Evolutionary conservation across 495 filamentous ascomycete species (phyloP).

Genomic region (Viridothelium virens): DNA sequence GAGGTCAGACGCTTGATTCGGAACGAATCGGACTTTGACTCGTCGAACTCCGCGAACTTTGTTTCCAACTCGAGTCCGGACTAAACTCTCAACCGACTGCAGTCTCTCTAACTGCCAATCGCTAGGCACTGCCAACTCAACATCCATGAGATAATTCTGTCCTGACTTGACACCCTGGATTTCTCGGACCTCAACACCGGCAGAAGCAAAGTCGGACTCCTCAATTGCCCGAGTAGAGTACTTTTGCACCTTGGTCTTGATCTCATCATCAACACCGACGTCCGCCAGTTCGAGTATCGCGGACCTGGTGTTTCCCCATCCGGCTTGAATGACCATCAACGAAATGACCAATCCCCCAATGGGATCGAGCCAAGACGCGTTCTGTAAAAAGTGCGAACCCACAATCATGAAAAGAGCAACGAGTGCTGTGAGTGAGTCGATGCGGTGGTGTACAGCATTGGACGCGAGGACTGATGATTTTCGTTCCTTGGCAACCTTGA

Average conservation of each 20-base stretch:
- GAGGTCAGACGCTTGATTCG: constrained; percentile 45
- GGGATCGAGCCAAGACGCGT: constrained; percentile 89
- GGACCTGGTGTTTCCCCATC: constrained; percentile 72
- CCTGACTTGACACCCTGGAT: constrained; percentile 87
- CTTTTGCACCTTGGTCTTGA: constrained; percentile 59
- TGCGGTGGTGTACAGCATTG: constrained; percentile 91
- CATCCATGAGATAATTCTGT: constrained; percentile 86
- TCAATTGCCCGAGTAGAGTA: constrained; percentile 50
- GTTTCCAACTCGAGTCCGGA: constrained; percentile 60
- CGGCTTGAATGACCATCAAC: constrained; percentile 83
- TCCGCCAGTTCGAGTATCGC: constrained; percentile 85
- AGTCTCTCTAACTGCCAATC: constrained; percentile 63
- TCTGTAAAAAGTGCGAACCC: constrained; percentile 74
- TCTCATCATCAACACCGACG: constrained; percentile 74
- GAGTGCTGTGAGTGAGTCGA: constrained; percentile 89
- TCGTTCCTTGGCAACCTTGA: constrained; percentile 91
- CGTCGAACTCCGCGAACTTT: constrained; percentile 74
- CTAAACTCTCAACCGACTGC: constrained; percentile 57
- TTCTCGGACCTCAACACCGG: constrained; percentile 52
- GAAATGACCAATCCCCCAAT: constrained; percentile 88
- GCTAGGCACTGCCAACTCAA: constrained; percentile 71
- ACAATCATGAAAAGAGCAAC: constrained; percentile 82
- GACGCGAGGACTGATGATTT: constrained; percentile 95
- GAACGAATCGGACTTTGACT: constrained; percentile 74
- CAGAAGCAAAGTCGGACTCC: constrained; percentile 30